A percentile compares a stretch with the other conserved stretches of the same genome.
These are phyloP conservation scores for Globisporangium canariense DNA, from an alignment of 352 stramenopile genomes.

Conservation along the genomic window DNA sequence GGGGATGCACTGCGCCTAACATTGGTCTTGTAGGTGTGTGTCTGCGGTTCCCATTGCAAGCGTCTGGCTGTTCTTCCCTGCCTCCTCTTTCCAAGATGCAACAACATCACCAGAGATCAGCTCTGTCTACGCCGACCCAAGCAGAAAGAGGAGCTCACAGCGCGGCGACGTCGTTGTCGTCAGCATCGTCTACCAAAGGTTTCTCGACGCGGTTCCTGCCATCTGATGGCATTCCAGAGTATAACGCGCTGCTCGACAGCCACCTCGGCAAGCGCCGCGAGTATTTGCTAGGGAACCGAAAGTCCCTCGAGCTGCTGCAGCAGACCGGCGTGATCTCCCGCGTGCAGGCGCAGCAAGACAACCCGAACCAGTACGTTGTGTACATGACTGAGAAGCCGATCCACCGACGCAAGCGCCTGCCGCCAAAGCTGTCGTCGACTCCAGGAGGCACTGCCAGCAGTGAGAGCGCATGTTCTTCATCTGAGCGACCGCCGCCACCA, in stretches of 20 bases:
- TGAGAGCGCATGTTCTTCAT: background rate
- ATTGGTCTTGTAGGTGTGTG: constrained; percentile 5
- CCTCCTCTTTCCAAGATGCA: constrained; percentile 10
- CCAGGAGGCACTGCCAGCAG: background rate
- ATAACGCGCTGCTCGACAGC: constrained; percentile 65
- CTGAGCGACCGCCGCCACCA: background rate
- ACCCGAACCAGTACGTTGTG: constrained; percentile 72
- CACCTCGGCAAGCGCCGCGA: constrained; percentile 61
- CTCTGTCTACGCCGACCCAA: background rate
- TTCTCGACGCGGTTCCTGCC: constrained; percentile 70
- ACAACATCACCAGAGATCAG: background rate
- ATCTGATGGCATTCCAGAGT: constrained; percentile 62
- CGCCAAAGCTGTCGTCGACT: constrained; percentile 9
- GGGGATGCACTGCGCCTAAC: background rate
- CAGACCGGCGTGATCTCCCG: constrained; percentile 59
- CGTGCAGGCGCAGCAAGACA: constrained; percentile 40
- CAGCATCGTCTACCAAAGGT: background rate
- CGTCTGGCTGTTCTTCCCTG: background rate
- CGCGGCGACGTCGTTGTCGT: background rate
- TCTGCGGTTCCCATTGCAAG: background rate
- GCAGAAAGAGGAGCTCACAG: background rate
- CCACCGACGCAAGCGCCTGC: constrained; percentile 37
- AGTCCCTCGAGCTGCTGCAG: constrained; percentile 53
- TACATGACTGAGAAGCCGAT: constrained; percentile 52
- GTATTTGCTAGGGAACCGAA: constrained; percentile 59